Percentiles rank a stretch among this genome's conserved stretches.
Evolutionary conservation across 2,329 filamentous ascomycete genomes (phyloP).

Genomic region (Lecanicillium sp.): DNA sequence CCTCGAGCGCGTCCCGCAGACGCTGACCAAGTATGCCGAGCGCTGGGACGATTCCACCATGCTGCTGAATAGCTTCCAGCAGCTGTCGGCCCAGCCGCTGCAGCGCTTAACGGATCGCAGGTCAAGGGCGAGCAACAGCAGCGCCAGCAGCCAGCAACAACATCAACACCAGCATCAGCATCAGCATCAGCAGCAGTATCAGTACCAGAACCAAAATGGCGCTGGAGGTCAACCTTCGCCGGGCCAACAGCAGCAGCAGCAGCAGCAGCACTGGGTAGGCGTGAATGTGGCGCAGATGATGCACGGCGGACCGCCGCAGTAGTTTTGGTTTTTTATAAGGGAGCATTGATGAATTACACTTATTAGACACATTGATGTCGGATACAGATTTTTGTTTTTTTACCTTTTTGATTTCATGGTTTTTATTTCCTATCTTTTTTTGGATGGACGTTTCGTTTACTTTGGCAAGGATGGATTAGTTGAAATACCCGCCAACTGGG

Average conservation of each 20-base stretch:
- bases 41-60: slow-evolving; percentile 51
- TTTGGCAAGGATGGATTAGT: too few species aligned
- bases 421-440: too few species aligned
- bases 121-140: slow-evolving; percentile 16
- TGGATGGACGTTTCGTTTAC: too few species aligned
- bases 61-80: slow-evolving; percentile 46
- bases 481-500: too few species aligned
- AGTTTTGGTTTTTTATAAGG: too few species aligned
- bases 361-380: too few species aligned
- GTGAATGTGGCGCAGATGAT: slow-evolving; percentile 14
- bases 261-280: slow-evolving; percentile 14
- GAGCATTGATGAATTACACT: too few species aligned
- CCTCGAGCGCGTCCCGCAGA: slow-evolving; percentile 45
- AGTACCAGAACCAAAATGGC: slow-evolving; percentile 15
- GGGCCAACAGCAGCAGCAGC: slow-evolving; percentile 6
- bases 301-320: slow-evolving; percentile 9
- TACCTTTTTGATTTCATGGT: too few species aligned
- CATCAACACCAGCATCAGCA: slow-evolving; percentile 24
- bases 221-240: background rate
- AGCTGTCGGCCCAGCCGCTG: slow-evolving; percentile 36
- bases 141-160: slow-evolving; percentile 16
- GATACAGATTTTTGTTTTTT: too few species aligned
- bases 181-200: slow-evolving; percentile 18
- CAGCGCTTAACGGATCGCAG: slow-evolving; percentile 32
- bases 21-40: slow-evolving; percentile 48